Evolutionary conservation across 2,329 filamentous ascomycete genomes (phyloP).

Genomic region (Capronia americana): DNA sequence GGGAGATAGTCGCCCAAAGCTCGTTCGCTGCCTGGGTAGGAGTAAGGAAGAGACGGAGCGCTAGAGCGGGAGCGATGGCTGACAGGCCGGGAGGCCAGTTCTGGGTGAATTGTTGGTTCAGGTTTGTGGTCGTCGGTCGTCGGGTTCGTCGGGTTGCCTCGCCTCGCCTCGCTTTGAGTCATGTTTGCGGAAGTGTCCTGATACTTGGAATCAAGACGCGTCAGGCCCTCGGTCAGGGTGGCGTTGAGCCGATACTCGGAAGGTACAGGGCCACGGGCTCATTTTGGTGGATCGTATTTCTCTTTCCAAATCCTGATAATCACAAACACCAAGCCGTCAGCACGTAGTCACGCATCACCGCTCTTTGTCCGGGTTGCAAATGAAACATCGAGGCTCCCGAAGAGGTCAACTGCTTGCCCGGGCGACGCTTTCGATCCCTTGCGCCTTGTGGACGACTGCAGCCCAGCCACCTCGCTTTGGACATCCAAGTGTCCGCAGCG

Average conservation of each 20-base stretch:
- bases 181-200: neutral
- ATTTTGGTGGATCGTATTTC: constrained; percentile 70
- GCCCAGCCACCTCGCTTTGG: constrained; percentile 32
- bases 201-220: neutral
- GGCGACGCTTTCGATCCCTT: constrained; percentile 8
- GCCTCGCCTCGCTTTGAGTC: constrained; percentile 16
- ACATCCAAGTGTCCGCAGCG: neutral
- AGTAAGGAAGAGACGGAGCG: neutral
- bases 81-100: constrained; percentile 1
- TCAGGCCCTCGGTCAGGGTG: neutral
- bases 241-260: constrained; percentile 3
- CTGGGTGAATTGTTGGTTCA: constrained; percentile 5
- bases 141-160: constrained; percentile 1
- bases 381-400: constrained; percentile 16
- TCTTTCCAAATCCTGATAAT: constrained; percentile 91
- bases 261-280: constrained; percentile 11
- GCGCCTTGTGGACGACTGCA: constrained; percentile 12
- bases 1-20: constrained; percentile 8
- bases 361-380: constrained; percentile 19
- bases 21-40: constrained; percentile 13
- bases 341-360: constrained; percentile 25
- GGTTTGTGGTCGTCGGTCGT: constrained; percentile 8
- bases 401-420: constrained; percentile 9
- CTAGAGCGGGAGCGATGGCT: constrained; percentile 4
- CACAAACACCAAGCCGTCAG: constrained; percentile 28